A percentile compares a stretch with the other conserved stretches of the same genome.
Conservation (phyloP, 2,329 filamentous ascomycete genomes). For the Penicillium sp. region DNA sequence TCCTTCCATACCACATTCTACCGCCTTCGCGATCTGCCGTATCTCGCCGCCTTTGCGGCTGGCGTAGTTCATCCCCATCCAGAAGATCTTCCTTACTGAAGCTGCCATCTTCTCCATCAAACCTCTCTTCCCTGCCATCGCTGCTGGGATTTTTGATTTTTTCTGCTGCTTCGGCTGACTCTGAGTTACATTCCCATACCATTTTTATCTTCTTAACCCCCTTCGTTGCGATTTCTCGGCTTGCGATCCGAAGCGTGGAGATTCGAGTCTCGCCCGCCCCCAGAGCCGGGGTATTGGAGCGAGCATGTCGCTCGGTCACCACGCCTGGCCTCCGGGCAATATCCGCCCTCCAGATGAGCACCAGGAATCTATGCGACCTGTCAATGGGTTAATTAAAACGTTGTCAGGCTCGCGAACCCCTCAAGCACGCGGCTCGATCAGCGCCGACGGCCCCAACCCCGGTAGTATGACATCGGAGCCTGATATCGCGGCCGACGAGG, state of each 20-base stretch:
- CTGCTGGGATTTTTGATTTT: conserved; percentile 34
- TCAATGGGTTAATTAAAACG: conserved; percentile 48
- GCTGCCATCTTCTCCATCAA: conserved; percentile 43
- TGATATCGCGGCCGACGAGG: conserved; percentile 67
- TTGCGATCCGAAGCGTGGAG: conserved; percentile 47
- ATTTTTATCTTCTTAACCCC: conserved; percentile 33
- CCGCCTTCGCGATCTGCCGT: conserved; percentile 30
- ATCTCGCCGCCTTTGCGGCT: conserved; percentile 35
- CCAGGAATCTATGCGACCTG: conserved; percentile 37
- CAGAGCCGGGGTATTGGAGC: conserved; percentile 50
- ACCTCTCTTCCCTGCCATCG: conserved; percentile 37
- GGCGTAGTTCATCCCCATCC: conserved; percentile 45
- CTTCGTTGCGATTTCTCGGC: conserved; percentile 33
- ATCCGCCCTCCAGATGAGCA: conserved; percentile 65
- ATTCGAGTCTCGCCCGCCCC: conserved; percentile 48
- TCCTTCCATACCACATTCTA: background rate
- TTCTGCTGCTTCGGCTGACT: conserved; percentile 23
- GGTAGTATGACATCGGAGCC: conserved; percentile 52
- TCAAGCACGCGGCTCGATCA: conserved; percentile 46
- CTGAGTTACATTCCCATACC: conserved; percentile 32
- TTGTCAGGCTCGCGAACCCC: conserved; percentile 49
- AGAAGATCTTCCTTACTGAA: conserved; percentile 43
- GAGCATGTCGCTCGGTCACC: conserved; percentile 68
- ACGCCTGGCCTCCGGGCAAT: conserved; percentile 66
- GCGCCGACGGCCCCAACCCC: conserved; percentile 50